These are phyloP conservation scores for Malbranchea cinnamomea DNA, from an alignment of 2,329 filamentous ascomycete genomes.

Conservation along the genomic window DNA sequence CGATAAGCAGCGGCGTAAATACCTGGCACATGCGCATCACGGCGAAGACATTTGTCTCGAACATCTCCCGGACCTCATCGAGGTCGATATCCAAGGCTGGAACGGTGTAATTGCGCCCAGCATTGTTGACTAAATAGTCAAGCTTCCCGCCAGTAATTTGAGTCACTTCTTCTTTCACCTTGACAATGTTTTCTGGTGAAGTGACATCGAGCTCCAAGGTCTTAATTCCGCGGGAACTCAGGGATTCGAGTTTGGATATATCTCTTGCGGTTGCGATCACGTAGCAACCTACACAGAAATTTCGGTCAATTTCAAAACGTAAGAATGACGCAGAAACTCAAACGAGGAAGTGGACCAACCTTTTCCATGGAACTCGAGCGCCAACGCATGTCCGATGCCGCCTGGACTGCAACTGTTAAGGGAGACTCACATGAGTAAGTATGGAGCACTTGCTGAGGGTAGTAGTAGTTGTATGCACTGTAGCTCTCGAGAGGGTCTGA, in stretches of 20 bases:
- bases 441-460: slow-evolving; percentile 1
- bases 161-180: slow-evolving; percentile 33
- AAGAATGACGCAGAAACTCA: too few relatives aligned
- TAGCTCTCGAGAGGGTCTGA: neutral
- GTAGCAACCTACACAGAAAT: too few relatives aligned
- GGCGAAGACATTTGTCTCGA: slow-evolving; percentile 42
- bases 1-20: slow-evolving; percentile 40
- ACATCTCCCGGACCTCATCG: slow-evolving; percentile 30
- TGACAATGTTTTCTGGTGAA: slow-evolving; percentile 32
- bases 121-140: slow-evolving; percentile 46
- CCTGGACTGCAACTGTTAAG: slow-evolving; percentile 34
- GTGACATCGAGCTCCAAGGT: slow-evolving; percentile 41
- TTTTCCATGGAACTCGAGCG: slow-evolving; percentile 38
- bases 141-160: slow-evolving; percentile 31
- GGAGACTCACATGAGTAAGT: too few relatives aligned
- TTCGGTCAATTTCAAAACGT: too few relatives aligned
- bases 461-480: neutral
- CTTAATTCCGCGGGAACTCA: slow-evolving; percentile 37
- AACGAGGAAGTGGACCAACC: too few relatives aligned
- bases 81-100: slow-evolving; percentile 42
- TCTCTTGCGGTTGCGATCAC: slow-evolving; percentile 44
- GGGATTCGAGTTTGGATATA: slow-evolving; percentile 32
- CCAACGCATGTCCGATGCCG: slow-evolving; percentile 44
- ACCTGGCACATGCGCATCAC: slow-evolving; percentile 43
- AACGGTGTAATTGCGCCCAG: slow-evolving; percentile 37